These are phyloP conservation scores for Meyerozyma elateridarum DNA, from an alignment of 1,139 yeast species.

Conservation along the genomic window DNA sequence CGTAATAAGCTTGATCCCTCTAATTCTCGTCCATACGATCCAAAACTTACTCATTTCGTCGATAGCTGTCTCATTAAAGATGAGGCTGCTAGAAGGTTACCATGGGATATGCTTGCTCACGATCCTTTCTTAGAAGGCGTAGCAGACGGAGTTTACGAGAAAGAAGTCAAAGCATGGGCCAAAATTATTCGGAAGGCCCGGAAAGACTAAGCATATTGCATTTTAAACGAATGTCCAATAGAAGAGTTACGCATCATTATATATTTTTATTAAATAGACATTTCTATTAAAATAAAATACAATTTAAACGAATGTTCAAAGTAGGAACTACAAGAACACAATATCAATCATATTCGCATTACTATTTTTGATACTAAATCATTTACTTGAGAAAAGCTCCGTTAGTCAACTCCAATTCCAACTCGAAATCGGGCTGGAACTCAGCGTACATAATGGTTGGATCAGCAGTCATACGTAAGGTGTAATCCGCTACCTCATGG, in stretches of 20 bases:
- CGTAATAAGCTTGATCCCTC: conserved; percentile 21
- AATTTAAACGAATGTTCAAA: no score
- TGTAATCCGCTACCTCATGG: conserved; percentile 69
- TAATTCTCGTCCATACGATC: conserved; percentile 27
- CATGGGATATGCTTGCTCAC: conserved; percentile 48
- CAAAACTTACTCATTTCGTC: conserved; percentile 56
- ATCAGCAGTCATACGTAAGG: conserved; percentile 56
- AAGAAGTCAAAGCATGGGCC: conserved; percentile 49
- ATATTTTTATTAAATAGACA: no score
- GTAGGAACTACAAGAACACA: no score
- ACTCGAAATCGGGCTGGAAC: conserved; percentile 61
- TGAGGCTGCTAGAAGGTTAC: conserved; percentile 57
- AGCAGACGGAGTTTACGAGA: conserved; percentile 35
- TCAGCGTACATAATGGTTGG: conserved; percentile 68
- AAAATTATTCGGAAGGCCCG: conserved; percentile 33
- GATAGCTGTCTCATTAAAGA: conserved; percentile 65
- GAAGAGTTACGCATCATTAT: no score
- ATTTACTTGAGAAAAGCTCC: conserved; percentile 16
- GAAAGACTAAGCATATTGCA: no score
- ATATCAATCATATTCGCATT: no score
- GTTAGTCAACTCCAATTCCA: conserved; percentile 24
- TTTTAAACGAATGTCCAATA: no score
- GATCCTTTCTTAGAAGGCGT: conserved; percentile 45
- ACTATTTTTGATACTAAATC: neutral
- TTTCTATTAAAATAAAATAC: no score